These are phyloP conservation scores for Papiliotrema flavescens DNA, from an alignment of 1,284 basidiomycete species.

Conservation along the genomic window DNA sequence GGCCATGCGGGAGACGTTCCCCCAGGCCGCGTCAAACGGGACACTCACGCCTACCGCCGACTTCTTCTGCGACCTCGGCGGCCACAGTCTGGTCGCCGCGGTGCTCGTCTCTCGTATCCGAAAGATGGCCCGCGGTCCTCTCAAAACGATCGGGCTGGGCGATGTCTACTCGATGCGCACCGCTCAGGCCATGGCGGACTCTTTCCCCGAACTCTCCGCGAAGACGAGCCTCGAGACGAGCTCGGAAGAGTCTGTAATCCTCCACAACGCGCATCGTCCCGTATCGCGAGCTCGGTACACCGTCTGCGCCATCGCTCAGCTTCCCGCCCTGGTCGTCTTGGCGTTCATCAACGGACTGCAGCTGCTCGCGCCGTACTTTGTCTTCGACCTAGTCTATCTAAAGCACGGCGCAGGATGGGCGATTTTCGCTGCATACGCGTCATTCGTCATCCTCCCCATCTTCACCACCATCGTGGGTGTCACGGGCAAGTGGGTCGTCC, in stretches of 20 bases:
- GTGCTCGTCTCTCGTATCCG: neutral
- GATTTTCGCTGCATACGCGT: neutral
- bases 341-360: neutral
- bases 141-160: neutral
- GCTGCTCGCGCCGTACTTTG: neutral
- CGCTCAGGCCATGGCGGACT: neutral
- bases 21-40: neutral
- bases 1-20: neutral
- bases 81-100: slow-evolving; percentile 4
- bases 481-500: neutral
- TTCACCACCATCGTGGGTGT: neutral
- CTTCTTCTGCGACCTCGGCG: slow-evolving; percentile 4
- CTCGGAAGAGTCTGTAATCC: neutral
- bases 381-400: neutral
- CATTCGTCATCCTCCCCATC: neutral
- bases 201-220: neutral
- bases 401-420: neutral
- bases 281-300: neutral
- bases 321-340: neutral
- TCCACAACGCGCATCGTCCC: neutral
- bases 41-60: neutral
- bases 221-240: neutral
- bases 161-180: slow-evolving; percentile 1
- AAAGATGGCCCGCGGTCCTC: neutral
- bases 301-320: neutral